Conservation (phyloP, 1,284 basidiomycete genomes). For the Mrakiaceae sp. region DNA sequence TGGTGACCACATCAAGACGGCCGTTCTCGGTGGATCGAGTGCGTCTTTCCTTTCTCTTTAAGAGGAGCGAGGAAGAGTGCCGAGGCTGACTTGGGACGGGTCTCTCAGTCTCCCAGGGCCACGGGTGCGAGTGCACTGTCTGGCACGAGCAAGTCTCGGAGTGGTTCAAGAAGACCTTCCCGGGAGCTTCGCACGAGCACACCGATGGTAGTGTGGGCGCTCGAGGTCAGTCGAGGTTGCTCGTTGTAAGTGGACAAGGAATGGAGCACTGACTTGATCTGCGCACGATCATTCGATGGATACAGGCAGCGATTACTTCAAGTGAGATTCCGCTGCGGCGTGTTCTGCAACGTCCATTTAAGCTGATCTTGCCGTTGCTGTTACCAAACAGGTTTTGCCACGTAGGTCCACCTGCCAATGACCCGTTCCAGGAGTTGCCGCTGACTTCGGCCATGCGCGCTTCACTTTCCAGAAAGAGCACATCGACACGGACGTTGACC, state of each 20-base stretch:
- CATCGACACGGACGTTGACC: constrained; percentile 30
- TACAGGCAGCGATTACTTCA: constrained; percentile 2
- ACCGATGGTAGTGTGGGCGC: constrained; percentile 1
- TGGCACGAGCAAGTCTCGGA: not conserved
- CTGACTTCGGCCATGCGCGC: not conserved
- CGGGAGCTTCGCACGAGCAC: not conserved
- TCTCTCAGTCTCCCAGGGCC: not conserved
- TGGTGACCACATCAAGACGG: not conserved
- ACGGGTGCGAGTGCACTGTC: not conserved
- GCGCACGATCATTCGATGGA: too few relatives aligned
- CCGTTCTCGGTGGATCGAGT: constrained; percentile 3
- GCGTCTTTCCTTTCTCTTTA: not conserved
- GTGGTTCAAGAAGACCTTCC: constrained; percentile 1
- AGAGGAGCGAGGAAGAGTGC: not conserved
- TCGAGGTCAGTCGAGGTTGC: not conserved
- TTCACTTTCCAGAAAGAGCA: constrained; percentile 28
- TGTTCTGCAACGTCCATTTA: not conserved
- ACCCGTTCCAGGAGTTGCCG: not conserved
- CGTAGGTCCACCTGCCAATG: not conserved
- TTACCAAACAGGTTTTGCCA: not conserved
- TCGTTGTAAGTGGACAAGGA: too few relatives aligned
- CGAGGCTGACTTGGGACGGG: not conserved
- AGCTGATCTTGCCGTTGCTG: not conserved
- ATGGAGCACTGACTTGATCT: too few relatives aligned
- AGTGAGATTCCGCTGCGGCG: not conserved